Percentiles rank a stretch among this genome's conserved stretches.
Conservation (phyloP, 2,329 filamentous ascomycete species). For the Colletotrichum echinochloae region DNA sequence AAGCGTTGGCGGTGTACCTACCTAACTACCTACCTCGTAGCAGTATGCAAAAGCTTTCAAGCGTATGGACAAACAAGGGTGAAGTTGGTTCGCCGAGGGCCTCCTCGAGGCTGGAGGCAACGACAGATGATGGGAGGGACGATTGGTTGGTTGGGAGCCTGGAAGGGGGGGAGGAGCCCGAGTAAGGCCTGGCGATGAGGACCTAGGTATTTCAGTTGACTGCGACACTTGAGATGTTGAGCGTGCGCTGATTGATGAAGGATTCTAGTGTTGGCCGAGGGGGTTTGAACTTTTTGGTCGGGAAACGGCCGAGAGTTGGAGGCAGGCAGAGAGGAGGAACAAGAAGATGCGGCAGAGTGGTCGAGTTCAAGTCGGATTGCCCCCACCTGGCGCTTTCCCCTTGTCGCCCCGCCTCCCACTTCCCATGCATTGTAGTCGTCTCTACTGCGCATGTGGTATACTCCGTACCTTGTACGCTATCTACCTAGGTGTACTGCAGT, state of each 20-base stretch:
- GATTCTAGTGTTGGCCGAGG: background rate
- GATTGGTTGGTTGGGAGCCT: too few species aligned
- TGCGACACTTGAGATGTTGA: background rate
- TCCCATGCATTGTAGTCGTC: too few species aligned
- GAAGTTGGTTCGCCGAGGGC: background rate
- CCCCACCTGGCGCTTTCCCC: too few species aligned
- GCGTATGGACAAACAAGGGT: background rate
- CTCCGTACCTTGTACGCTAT: too few species aligned
- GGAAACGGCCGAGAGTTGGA: background rate
- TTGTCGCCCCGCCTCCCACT: too few species aligned
- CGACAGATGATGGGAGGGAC: background rate
- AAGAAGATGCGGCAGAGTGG: too few species aligned
- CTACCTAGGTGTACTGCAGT: too few species aligned
- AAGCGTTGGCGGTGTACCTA: background rate
- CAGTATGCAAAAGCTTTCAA: background rate
- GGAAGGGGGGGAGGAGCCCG: background rate
- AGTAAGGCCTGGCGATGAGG: background rate
- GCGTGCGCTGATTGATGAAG: background rate
- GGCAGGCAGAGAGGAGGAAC: background rate
- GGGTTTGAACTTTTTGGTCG: background rate
- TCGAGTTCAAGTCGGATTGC: too few species aligned
- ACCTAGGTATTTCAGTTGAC: background rate
- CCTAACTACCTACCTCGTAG: too few species aligned
- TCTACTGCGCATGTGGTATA: too few species aligned
- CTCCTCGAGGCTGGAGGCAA: background rate